Percentiles rank a stretch among this genome's conserved stretches.
Conservation (phyloP, 345 rosid species). For the Eucalyptus regnans region DNA sequence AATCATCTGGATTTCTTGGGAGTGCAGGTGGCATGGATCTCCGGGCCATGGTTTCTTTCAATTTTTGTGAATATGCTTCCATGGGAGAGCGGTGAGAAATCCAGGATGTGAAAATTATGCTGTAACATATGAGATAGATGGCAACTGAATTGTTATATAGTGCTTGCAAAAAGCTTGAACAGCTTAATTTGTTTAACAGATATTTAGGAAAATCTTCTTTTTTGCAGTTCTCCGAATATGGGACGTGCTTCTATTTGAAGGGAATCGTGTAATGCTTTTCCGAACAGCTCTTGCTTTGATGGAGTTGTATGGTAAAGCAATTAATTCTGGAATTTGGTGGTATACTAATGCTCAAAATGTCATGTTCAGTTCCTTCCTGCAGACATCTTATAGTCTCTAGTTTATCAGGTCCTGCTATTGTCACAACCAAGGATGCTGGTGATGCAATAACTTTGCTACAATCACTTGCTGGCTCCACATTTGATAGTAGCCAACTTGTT, state of each 20-base stretch:
- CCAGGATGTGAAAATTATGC: background rate
- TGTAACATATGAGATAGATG: background rate
- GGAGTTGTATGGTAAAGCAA: conserved; percentile 70
- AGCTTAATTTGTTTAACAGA: background rate
- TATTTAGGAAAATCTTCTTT: background rate
- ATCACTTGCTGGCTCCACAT: conserved; percentile 85
- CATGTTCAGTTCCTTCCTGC: background rate
- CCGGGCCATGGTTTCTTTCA: conserved; percentile 97
- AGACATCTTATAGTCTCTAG: background rate
- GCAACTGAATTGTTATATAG: background rate
- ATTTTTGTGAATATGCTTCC: conserved; percentile 94
- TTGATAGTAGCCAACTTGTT: conserved; percentile 96
- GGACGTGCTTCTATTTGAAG: conserved; percentile 96
- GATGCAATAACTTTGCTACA: conserved; percentile 85
- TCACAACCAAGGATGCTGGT: conserved; percentile 82
- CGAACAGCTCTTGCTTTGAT: conserved; percentile 91
- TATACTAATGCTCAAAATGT: background rate
- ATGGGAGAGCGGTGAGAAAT: conserved; percentile 86
- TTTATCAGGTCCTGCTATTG: conserved; percentile 72
- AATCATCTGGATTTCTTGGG: conserved; percentile 99
- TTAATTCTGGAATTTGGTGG: background rate
- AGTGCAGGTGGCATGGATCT: conserved; percentile 98
- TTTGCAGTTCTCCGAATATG: conserved; percentile 84
- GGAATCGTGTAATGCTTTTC: conserved; percentile 90
- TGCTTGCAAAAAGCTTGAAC: background rate